Conservation (phyloP, 2,329 filamentous ascomycete species). For the Penicillium sumatraense region DNA sequence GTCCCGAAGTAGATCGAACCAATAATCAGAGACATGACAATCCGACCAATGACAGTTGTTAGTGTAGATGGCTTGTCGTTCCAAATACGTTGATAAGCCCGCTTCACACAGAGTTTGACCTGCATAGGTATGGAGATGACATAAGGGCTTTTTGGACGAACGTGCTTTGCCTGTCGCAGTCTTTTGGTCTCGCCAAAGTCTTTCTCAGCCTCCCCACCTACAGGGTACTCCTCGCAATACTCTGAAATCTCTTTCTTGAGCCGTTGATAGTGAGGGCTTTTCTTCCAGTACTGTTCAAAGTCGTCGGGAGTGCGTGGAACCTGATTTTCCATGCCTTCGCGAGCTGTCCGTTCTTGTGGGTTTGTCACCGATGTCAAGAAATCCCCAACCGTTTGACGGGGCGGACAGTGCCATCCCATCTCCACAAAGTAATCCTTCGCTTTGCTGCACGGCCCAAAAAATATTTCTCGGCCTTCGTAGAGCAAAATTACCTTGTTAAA, state of each 20-base stretch:
- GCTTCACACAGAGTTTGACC: conserved; percentile 76
- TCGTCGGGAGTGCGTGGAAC: conserved; percentile 71
- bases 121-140: conserved; percentile 80
- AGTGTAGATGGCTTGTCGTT: conserved; percentile 78
- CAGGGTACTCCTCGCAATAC: conserved; percentile 37
- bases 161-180: conserved; percentile 43
- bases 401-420: conserved; percentile 70
- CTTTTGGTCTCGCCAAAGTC: conserved; percentile 38
- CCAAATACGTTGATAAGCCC: conserved; percentile 74
- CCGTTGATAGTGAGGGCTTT: conserved; percentile 36
- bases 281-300: conserved; percentile 60
- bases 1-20: conserved; percentile 62
- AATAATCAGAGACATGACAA: conserved; percentile 76
- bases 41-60: conserved; percentile 69
- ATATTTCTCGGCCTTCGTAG: conserved; percentile 79
- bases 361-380: conserved; percentile 73
- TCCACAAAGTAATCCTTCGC: conserved; percentile 70
- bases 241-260: conserved; percentile 42
- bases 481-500: conserved; percentile 78
- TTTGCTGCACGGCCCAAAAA: conserved; percentile 65
- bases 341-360: conserved; percentile 61
- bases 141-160: conserved; percentile 61
- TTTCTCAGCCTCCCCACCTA: conserved; percentile 35
- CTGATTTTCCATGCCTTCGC: conserved; percentile 62
- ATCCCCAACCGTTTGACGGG: conserved; percentile 70